Base-by-base conservation (phyloP, 2,329 filamentous ascomycete species). In the Cytospora mali region DNA sequence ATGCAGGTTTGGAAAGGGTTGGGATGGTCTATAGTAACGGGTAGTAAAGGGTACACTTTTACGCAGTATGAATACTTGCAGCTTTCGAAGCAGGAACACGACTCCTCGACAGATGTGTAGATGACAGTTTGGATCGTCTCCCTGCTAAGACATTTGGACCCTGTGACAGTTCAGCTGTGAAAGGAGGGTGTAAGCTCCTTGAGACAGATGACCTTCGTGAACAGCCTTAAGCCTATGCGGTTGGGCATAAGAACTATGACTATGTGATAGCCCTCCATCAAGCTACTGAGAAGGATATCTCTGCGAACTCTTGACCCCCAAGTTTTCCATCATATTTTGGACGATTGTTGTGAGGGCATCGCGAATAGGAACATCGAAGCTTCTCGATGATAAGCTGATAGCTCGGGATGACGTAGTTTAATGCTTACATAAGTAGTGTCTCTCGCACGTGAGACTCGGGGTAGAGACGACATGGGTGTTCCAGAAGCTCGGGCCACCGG, bases 401-500 rank as follows among this genome's bases (percentile, higher is more conserved):
- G 42, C 14, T 13, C n/a, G n/a, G 42, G 7, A 60, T 60, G 58
- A 60, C 58, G 58, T 60, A 21, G 14, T 5, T n/a, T 11, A 4
- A 0, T 49, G 62, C 55, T 64, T 62, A 62, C 42, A 46, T 65
- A 63, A 55, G 52, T 14, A 27, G 33, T 21, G 11, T 28, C 23
- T 11, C 27, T 21, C 16, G 13, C 33, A 31, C 49, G 28, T 28
- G 27, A 59, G 27, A 31, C 16, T 52, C 11, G 0, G 33, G n/a
- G 7, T 27, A n/a, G 14, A 53, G 29, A 13, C 42, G 60, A 53
- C 63, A 62, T 61, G 62, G 62, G 46, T 58, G 42, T 9, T 46
- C 25, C 16, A 23, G 63, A 52, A 65, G 63, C 63, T 63, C 56
- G 61, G 63, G 52, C 63, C 61, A 62, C 35, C 35, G 28, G 50